Conservation (phyloP, 208 protist genomes). For the Tritrichomonas foetus region DNA sequence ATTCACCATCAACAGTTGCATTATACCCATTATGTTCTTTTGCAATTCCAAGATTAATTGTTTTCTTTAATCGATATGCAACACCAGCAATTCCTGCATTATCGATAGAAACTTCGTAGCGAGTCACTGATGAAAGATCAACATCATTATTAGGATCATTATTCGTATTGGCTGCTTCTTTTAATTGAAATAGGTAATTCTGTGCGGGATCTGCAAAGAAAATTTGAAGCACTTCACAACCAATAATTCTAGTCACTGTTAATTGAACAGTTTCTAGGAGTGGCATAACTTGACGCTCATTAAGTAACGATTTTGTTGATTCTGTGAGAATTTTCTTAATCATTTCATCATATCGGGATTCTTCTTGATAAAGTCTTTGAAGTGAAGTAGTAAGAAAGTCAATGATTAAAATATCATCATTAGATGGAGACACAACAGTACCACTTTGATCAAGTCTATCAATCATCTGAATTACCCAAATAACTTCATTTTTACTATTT, state of each 20-base stretch:
- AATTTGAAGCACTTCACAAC: conserved; percentile 17
- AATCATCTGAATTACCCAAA: conserved; percentile 1
- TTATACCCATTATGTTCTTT: not conserved
- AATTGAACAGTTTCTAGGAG: not conserved
- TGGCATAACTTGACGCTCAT: conserved; percentile 29
- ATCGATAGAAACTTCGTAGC: not conserved
- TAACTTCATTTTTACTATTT: not conserved
- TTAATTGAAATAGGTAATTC: not conserved
- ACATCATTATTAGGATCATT: not conserved
- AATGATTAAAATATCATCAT: conserved; percentile 4
- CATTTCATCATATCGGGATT: not conserved
- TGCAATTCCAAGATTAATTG: not conserved
- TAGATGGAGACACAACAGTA: not conserved
- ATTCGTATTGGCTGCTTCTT: not conserved
- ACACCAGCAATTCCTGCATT: conserved; percentile 6
- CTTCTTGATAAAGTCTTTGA: not conserved
- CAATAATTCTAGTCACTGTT: not conserved
- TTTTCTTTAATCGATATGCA: not conserved
- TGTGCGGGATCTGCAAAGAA: not conserved
- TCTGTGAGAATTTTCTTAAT: conserved; percentile 15
- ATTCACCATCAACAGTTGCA: not conserved
- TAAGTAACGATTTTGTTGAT: not conserved
- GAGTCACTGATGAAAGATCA: not conserved
- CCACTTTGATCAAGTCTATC: not conserved
- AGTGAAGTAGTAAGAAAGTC: not conserved